Conservation (phyloP, 1,139 yeast species). For the Kluyveromyces marxianus region DNA sequence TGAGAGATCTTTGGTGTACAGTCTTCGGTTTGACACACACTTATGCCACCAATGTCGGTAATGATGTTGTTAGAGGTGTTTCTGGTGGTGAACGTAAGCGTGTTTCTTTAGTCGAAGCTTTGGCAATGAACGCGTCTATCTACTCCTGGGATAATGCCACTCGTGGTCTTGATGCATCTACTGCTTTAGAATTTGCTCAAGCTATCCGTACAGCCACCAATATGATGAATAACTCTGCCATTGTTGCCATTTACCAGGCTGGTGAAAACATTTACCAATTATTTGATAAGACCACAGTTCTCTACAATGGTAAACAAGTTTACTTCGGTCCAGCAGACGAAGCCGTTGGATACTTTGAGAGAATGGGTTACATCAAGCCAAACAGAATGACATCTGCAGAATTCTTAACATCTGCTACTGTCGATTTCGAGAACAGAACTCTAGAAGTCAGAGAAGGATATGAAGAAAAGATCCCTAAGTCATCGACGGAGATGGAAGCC, state of each 20-base stretch:
- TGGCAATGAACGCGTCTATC: constrained; percentile 49
- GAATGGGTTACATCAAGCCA: constrained; percentile 57
- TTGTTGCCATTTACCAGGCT: constrained; percentile 61
- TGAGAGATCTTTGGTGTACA: constrained; percentile 46
- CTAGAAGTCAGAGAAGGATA: constrained; percentile 44
- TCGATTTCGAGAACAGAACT: constrained; percentile 29
- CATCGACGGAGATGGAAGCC: constrained; percentile 49
- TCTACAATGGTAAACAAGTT: constrained; percentile 52
- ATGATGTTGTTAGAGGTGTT: constrained; percentile 54
- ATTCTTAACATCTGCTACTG: constrained; percentile 60
- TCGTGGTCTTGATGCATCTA: constrained; percentile 69
- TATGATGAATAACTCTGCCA: constrained; percentile 46
- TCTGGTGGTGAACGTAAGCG: constrained; percentile 63
- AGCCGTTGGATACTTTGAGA: constrained; percentile 49
- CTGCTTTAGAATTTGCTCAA: constrained; percentile 59
- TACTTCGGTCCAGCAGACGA: constrained; percentile 49
- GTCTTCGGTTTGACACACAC: constrained; percentile 54
- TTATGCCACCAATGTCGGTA: constrained; percentile 49
- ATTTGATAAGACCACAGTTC: constrained; percentile 57
- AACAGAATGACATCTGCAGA: constrained; percentile 60
- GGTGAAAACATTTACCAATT: constrained; percentile 57
- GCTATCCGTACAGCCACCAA: constrained; percentile 57
- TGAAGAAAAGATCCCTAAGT: constrained; percentile 47
- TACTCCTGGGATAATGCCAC: constrained; percentile 76
- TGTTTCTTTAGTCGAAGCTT: constrained; percentile 57